Evolutionary conservation across 441 rosid species (phyloP).

Genomic region (Croton laevigatus): DNA sequence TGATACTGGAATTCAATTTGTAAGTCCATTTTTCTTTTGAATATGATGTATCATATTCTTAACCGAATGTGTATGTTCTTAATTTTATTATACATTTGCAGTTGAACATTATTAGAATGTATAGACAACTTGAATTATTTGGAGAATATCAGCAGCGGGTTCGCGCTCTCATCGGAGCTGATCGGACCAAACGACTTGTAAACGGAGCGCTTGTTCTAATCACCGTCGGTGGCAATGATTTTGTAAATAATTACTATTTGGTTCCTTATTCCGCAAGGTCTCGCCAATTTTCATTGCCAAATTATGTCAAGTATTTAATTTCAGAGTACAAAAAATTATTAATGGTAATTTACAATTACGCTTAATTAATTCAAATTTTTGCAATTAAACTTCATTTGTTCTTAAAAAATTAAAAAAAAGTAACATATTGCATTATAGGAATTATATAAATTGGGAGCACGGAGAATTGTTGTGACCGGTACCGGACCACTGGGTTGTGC

Average conservation of each 20-base stretch:
- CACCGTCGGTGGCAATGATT: slow-evolving; percentile 48
- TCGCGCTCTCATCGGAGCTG: slow-evolving; percentile 28
- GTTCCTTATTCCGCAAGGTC: slow-evolving; percentile 42
- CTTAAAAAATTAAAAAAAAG: no score
- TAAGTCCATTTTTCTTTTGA: slow-evolving; percentile 15
- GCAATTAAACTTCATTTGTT: no score
- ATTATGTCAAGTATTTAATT: slow-evolving; percentile 31
- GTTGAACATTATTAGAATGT: slow-evolving; percentile 30
- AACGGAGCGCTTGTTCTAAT: slow-evolving; percentile 35
- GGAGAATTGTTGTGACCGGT: slow-evolving; percentile 71
- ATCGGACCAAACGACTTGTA: slow-evolving; percentile 28
- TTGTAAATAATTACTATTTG: slow-evolving; percentile 46
- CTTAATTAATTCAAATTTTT: no score
- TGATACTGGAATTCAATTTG: slow-evolving; percentile 45
- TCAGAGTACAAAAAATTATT: slow-evolving; percentile 26
- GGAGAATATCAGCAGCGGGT: slow-evolving; percentile 31
- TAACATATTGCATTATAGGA: background rate
- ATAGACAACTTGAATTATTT: slow-evolving; percentile 32
- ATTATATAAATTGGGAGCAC: slow-evolving; percentile 6
- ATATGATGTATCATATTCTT: no score
- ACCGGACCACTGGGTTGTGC: slow-evolving; percentile 81
- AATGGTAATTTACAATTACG: slow-evolving; percentile 9
- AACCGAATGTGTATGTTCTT: no score
- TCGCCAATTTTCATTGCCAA: slow-evolving; percentile 31
- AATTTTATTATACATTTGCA: background rate